Conservation (phyloP, 768 basidiomycete species). For the Pulveroboletus ravenelii region DNA sequence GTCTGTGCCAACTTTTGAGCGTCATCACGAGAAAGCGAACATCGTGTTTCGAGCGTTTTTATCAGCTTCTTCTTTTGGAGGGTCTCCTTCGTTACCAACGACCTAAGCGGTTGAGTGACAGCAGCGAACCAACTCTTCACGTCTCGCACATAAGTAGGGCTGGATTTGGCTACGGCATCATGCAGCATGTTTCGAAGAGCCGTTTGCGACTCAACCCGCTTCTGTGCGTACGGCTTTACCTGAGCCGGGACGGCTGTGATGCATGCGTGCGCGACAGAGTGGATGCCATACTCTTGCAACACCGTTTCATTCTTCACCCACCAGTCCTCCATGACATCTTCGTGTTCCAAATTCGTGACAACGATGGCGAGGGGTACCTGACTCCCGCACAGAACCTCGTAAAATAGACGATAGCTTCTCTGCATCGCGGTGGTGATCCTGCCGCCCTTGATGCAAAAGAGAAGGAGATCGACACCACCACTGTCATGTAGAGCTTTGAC, state of each 20-base stretch:
- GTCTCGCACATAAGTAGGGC: too few species aligned
- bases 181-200: too few species aligned
- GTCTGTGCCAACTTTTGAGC: too few species aligned
- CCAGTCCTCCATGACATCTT: neutral
- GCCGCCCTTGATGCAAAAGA: slow-evolving; percentile 7
- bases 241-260: slow-evolving; percentile 4
- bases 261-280: slow-evolving; percentile 7
- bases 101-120: too few species aligned
- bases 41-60: too few species aligned
- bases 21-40: neutral
- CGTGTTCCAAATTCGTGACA: slow-evolving; percentile 7
- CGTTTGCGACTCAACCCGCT: slow-evolving; percentile 2
- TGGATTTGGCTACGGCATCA: too few species aligned
- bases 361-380: slow-evolving; percentile 11
- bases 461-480: slow-evolving; percentile 13
- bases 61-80: too few species aligned
- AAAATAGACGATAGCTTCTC: neutral
- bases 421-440: slow-evolving; percentile 7
- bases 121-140: too few species aligned
- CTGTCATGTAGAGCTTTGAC: neutral
- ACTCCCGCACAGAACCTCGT: slow-evolving; percentile 5
- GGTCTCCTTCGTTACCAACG: too few species aligned
- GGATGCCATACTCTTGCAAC: neutral
- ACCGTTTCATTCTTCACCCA: slow-evolving; percentile 6
- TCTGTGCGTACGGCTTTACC: neutral